These are phyloP conservation scores for Wakefieldia striispora DNA, from an alignment of 768 basidiomycete genomes.

Conservation along the genomic window DNA sequence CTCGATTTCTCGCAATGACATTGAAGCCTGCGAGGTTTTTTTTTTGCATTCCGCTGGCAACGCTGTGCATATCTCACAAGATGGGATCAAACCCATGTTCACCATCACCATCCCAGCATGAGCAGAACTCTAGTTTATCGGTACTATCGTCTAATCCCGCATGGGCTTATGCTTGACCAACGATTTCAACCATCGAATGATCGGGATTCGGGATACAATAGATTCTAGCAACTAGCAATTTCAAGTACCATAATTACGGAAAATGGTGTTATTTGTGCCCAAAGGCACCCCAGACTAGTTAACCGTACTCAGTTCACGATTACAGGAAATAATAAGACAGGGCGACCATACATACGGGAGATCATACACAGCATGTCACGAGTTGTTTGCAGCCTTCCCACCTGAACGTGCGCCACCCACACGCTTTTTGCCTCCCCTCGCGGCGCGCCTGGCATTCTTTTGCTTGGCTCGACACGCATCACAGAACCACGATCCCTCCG, in stretches of 20 bases:
- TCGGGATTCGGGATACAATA: too few species aligned
- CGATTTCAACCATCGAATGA: too few species aligned
- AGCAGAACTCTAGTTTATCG: too few species aligned
- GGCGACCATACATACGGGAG: slow-evolving; percentile 13
- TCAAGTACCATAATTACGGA: too few species aligned
- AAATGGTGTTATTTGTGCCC: too few species aligned
- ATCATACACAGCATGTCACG: slow-evolving; percentile 15
- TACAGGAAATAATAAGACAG: slow-evolving; percentile 26
- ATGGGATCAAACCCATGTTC: too few species aligned
- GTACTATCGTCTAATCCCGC: too few species aligned
- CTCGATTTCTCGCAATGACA: slow-evolving; percentile 4
- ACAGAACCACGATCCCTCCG: slow-evolving; percentile 77
- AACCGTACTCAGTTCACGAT: slow-evolving; percentile 3
- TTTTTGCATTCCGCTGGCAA: too few species aligned
- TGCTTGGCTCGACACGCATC: slow-evolving; percentile 59
- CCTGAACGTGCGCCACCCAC: slow-evolving; percentile 34
- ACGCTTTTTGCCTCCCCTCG: slow-evolving; percentile 53
- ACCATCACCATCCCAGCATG: too few species aligned
- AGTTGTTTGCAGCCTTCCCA: slow-evolving; percentile 30
- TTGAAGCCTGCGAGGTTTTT: neutral
- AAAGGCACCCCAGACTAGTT: neutral
- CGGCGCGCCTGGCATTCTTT: slow-evolving; percentile 47
- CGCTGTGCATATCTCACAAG: too few species aligned
- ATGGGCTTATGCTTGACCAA: too few species aligned
- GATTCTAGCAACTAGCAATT: too few species aligned